Evolutionary conservation across 2,329 filamentous ascomycete species (phyloP), one percentile per base, ranked within the genome.

Genomic region (Penicillium sp.): DNA sequence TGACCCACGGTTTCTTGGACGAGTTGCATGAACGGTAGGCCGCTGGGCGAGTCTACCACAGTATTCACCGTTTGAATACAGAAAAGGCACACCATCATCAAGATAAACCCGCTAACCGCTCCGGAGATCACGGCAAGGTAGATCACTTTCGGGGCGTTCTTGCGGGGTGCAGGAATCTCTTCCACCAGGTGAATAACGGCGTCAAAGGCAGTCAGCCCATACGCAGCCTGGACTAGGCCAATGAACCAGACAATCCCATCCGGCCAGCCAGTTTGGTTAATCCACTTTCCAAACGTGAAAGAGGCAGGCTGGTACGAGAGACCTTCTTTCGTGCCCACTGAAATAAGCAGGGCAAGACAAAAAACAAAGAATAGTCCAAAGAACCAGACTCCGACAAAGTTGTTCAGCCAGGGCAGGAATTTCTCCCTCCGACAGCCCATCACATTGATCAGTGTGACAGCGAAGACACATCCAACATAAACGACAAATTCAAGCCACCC

Each of bases 181-280:
- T 84, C 81, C 2, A 81, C 77, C 71, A 84, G 76, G 65, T 84
- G 82, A 32, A 83, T 81, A 25, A 82, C 81, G 0, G 81, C 78
- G 59, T 84, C 82, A 55, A 84, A 83, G 1, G 81, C 81, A 1
- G 80, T 82, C 4, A 82, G 67, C 2, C 79, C 81, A 53, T 83
- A 84, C 0, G 81, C 81, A 2, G 79, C 77, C 59, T 84, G 82
- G 0, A 84, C 73, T 2, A 84, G 75, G 4, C 82, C 82, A 1
- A 79, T 77, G 57, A 84, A 83, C 80, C 80, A 84, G 16, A 79
- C 77, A 0, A 84, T 78, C 1, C 80, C 80, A 45, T 81, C 75
- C 0, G 71, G 66, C 81, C 81, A 84, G 12, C 80, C 76, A 0
- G 75, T 78, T 54, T 76, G 64, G 59, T 79, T 79, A 50, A 78